Evolutionary conservation across 1,139 yeast species (phyloP).

Genomic region (Geotrichum reessii): DNA sequence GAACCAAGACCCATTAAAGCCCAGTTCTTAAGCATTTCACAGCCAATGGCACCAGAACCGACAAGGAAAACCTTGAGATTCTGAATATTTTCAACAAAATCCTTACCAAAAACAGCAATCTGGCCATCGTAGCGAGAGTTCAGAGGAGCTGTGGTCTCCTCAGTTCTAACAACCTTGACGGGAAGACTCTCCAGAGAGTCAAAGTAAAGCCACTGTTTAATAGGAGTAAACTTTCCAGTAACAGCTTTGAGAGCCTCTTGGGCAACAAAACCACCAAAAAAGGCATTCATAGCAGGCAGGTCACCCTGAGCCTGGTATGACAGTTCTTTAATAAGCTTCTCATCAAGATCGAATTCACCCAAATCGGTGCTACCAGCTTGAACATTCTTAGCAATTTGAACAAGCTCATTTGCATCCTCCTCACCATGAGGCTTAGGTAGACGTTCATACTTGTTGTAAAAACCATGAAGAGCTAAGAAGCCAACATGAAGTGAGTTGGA

Average conservation of each 20-base stretch:
- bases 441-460: constrained; percentile 57
- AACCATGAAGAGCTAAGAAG: constrained; percentile 81
- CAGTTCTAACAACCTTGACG: constrained; percentile 52
- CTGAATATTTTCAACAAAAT: constrained; percentile 64
- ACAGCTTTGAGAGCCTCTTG: constrained; percentile 95
- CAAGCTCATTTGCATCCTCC: constrained; percentile 66
- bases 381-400: constrained; percentile 49
- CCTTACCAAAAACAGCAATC: constrained; percentile 86
- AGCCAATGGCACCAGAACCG: constrained; percentile 98
- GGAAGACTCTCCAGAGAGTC: constrained; percentile 93
- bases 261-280: constrained; percentile 90
- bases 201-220: constrained; percentile 85
- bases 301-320: constrained; percentile 89
- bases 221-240: constrained; percentile 88
- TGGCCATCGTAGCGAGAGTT: constrained; percentile 86
- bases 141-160: constrained; percentile 65
- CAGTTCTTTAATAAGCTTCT: constrained; percentile 61
- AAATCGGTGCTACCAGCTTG: constrained; percentile 36
- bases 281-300: constrained; percentile 82
- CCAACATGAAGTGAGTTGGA: constrained; percentile 87
- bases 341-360: constrained; percentile 56
- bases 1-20: constrained; percentile 94
- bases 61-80: constrained; percentile 83
- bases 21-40: constrained; percentile 98
- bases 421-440: constrained; percentile 75